Percentiles rank a stretch among this genome's conserved stretches.
phyloP scores from a whole-genome alignment of 306 rosid genomes.

The Corylus americana region DNA sequence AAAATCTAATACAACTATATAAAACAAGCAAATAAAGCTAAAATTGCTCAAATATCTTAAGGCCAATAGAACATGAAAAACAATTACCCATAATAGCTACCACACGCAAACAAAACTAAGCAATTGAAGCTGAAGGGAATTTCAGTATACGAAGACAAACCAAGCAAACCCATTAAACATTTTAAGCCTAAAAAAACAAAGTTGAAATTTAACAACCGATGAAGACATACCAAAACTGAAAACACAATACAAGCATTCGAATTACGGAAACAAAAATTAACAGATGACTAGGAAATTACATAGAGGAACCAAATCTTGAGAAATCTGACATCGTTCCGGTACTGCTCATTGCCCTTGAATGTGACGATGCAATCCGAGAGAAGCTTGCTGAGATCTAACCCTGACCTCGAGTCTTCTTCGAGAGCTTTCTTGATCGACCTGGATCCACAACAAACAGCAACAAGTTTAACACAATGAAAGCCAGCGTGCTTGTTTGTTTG shows the following conservation, averaged over 20 bases:
- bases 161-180: neutral
- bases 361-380: conserved; percentile 53
- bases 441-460: conserved; percentile 9
- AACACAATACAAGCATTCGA: neutral
- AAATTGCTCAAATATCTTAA: neutral
- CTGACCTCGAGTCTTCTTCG: conserved; percentile 39
- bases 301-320: conserved; percentile 82
- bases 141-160: neutral
- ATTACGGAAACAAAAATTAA: neutral
- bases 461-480: neutral
- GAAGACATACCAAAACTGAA: neutral
- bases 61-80: neutral
- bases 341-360: conserved; percentile 51
- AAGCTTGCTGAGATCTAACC: conserved; percentile 37
- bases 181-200: neutral
- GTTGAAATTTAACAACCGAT: neutral
- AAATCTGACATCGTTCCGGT: conserved; percentile 69
- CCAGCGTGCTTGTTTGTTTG: neutral
- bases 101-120: neutral
- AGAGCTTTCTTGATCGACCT: conserved; percentile 61
- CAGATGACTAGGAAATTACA: conserved; percentile 33
- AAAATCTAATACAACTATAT: neutral
- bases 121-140: neutral
- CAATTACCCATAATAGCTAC: neutral
- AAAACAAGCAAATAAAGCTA: no score